Evolutionary conservation across 73 alveolate genomes (phyloP).

Genomic region (Effrenium voratum): DNA sequence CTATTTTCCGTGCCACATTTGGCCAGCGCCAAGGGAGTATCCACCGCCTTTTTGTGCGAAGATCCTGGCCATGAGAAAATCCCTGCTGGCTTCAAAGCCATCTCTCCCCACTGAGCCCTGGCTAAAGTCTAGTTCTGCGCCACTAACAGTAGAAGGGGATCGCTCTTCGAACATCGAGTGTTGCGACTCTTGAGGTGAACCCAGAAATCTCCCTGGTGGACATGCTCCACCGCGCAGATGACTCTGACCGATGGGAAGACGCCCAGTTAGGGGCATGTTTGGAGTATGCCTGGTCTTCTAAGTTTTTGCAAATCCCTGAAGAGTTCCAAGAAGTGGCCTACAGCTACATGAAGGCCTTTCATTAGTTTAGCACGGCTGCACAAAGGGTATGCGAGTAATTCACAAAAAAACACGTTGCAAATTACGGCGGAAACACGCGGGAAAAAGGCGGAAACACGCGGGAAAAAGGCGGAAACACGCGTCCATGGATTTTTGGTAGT

Average conservation of each 20-base stretch:
- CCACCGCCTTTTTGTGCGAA: not conserved
- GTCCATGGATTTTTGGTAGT: not conserved
- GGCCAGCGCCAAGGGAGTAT: not conserved
- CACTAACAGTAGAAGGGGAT: not conserved
- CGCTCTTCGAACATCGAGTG: not conserved
- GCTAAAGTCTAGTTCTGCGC: not conserved
- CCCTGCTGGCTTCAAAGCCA: not conserved
- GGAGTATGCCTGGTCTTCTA: not conserved
- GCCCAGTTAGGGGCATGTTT: not conserved
- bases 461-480: constrained; percentile 10
- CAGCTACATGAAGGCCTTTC: not conserved
- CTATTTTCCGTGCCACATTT: not conserved
- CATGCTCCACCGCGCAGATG: not conserved
- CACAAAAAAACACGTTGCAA: not conserved
- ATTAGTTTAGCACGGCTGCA: not conserved
- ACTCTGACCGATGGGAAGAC: not conserved
- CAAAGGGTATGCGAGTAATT: not conserved
- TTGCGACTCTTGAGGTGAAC: not conserved
- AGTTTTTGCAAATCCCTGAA: not conserved
- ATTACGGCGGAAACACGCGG: constrained; percentile 18
- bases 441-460: constrained; percentile 15
- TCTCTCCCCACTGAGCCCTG: not conserved
- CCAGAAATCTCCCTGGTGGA: not conserved
- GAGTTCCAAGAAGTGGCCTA: not conserved
- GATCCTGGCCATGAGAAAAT: not conserved